Percentiles rank a stretch among this genome's conserved stretches.
Conservation (phyloP, 202 grass and related monocot species). For the Sporobolus alterniflorus region DNA sequence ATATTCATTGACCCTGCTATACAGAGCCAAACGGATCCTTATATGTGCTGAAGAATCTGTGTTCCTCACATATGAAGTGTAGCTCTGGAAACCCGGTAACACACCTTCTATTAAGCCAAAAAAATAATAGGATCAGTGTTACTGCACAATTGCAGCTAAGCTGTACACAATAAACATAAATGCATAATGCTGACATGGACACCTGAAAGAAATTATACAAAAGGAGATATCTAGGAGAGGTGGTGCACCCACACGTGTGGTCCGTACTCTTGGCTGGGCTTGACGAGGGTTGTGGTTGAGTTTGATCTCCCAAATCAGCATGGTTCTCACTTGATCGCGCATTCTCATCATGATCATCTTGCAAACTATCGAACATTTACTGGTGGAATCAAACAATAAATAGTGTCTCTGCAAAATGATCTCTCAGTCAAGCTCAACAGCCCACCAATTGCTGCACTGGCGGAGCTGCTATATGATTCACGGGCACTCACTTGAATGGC, state of each 20-base stretch:
- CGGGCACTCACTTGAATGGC: too few relatives aligned
- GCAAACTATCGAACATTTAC: slow-evolving; percentile 32
- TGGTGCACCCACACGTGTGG: slow-evolving; percentile 59
- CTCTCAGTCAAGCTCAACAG: too few relatives aligned
- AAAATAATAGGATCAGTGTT: neutral
- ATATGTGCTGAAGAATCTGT: too few relatives aligned
- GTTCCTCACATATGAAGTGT: too few relatives aligned
- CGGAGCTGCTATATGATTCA: too few relatives aligned
- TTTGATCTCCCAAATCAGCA: slow-evolving; percentile 38
- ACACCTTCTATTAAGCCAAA: too few relatives aligned
- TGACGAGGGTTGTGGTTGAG: slow-evolving; percentile 41
- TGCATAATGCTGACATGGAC: neutral
- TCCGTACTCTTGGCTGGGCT: slow-evolving; percentile 45
- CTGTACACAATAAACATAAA: slow-evolving; percentile 11
- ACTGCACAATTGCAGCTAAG: neutral
- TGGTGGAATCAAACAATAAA: slow-evolving; percentile 30
- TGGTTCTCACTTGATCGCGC: slow-evolving; percentile 33
- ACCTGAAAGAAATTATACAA: slow-evolving; percentile 7
- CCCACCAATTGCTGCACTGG: too few relatives aligned
- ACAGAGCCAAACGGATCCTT: too few relatives aligned
- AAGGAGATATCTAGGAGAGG: neutral
- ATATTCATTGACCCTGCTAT: too few relatives aligned
- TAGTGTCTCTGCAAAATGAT: neutral
- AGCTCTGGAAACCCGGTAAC: neutral
- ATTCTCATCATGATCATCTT: slow-evolving; percentile 35